Base-by-base conservation (phyloP, 495 filamentous ascomycete genomes). In the Cercophora newfieldiana region DNA sequence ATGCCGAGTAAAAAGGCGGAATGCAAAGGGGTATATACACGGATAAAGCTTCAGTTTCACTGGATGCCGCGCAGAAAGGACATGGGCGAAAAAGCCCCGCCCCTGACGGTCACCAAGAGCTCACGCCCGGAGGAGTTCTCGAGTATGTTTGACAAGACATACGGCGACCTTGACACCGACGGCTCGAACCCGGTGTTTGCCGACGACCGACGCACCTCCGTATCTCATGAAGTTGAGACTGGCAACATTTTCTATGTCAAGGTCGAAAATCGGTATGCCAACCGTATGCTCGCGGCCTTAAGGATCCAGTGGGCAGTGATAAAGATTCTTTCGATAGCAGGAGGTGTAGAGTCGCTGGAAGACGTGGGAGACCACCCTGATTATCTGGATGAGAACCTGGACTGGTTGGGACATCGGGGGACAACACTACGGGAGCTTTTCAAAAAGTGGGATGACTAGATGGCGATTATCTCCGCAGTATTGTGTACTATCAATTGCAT, bases 201-300 rank as follows among this genome's bases (percentile, higher is more conserved):
- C 21, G 8, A 53, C 10, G 49, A 53, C 21, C 49, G 49, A 19
- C 49, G 21, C 10, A 53, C 7, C 21, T 53, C 49, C 8, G 49
- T 53, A 12, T 53, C 49, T 21, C 53, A 57, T 18, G 14, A 25
- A 29, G 28, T 30, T 57, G 24, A 57, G 25, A 57, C 28, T 29
- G 54, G 7, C 2, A 25, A 57, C 54, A 57, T 57, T 30, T 57
- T 57, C 30, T 10, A 22, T 10, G 22, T 53, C 50, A 53, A 53
- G 50, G 50, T 53, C 22, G n/a, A 53, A 19, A 7, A 57, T 25
- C 54, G 28, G 54, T 30, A 57, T n/a, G 54, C 54, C 24, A 18
- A 57, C 24, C 54, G 54, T 29, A 57, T 57, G 24, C 54, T 57
- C 30, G 28, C 54, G 28, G 54, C 54, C 25, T 57, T 57, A 22